Percentiles rank a stretch among this genome's conserved stretches.
Conservation (phyloP, 2,329 filamentous ascomycete species). For the Paraconiothyrium brasiliense region DNA sequence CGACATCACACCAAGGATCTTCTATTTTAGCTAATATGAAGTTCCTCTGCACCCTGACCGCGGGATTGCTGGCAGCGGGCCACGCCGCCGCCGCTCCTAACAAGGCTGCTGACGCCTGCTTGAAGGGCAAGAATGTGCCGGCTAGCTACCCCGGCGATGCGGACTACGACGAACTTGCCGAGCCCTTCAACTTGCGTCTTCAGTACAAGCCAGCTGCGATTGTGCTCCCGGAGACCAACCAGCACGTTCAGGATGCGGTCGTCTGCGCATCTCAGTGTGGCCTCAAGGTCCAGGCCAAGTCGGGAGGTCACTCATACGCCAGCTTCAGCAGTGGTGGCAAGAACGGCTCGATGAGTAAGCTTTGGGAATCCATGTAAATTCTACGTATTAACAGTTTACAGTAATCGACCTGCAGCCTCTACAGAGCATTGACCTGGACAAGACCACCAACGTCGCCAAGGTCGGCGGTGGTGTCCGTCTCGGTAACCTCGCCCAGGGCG, state of each 20-base stretch:
- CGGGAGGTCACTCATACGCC: slow-evolving; percentile 72
- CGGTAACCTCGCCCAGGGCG: slow-evolving; percentile 48
- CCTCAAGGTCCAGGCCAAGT: slow-evolving; percentile 68
- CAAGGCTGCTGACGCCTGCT: slow-evolving; percentile 26
- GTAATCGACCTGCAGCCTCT: slow-evolving; percentile 59
- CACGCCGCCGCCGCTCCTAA: slow-evolving; percentile 10
- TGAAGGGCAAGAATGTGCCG: slow-evolving; percentile 46
- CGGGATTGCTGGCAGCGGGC: slow-evolving; percentile 14
- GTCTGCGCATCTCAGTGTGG: slow-evolving; percentile 63
- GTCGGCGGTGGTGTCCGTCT: slow-evolving; percentile 62
- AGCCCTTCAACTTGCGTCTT: slow-evolving; percentile 50
- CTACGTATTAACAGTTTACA: slow-evolving; percentile 6
- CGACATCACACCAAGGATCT: background rate
- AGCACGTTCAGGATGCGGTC: slow-evolving; percentile 66
- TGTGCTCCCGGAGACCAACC: slow-evolving; percentile 61
- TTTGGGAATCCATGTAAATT: background rate
- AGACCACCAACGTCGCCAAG: slow-evolving; percentile 52
- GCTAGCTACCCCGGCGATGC: slow-evolving; percentile 38
- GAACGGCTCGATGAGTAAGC: slow-evolving; percentile 55
- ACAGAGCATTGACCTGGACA: slow-evolving; percentile 55
- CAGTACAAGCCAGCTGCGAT: slow-evolving; percentile 63
- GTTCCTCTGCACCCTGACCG: slow-evolving; percentile 10
- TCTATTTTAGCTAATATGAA: slow-evolving; percentile 13
- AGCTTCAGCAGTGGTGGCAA: slow-evolving; percentile 60
- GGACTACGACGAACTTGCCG: slow-evolving; percentile 37